Evolutionary conservation across 345 rosid genomes (phyloP).

Genomic region (Angophora floribunda): DNA sequence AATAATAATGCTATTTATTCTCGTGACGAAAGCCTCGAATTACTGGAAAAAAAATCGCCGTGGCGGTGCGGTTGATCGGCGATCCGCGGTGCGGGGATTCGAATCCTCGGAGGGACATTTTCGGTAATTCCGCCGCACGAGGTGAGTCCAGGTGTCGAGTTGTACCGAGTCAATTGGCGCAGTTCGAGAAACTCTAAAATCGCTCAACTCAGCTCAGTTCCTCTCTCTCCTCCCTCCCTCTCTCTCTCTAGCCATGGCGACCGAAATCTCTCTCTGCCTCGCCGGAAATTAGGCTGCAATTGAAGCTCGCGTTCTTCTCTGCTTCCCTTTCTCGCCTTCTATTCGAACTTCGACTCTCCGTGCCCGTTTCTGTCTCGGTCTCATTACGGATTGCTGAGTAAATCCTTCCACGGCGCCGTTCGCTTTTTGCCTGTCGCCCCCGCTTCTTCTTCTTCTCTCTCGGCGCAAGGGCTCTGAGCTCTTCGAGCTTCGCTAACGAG

Average conservation of each 20-base stretch:
- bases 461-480: not conserved
- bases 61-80: not conserved
- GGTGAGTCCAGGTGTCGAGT: not conserved
- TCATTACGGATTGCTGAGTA: not conserved
- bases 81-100: not conserved
- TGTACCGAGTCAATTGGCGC: not conserved
- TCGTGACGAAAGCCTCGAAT: not conserved
- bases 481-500: not conserved
- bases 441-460: not conserved
- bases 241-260: not conserved
- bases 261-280: not conserved
- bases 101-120: not conserved
- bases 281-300: not conserved
- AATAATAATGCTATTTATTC: no score
- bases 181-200: not conserved
- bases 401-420: not conserved
- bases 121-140: not conserved
- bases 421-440: not conserved
- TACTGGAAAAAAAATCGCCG: not conserved
- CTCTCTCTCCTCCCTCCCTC: not conserved
- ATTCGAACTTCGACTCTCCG: not conserved
- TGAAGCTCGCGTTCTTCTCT: not conserved
- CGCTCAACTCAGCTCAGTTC: not conserved
- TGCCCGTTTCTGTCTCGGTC: not conserved
- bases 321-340: not conserved